phyloP scores from a whole-genome alignment of 805 yeast species.

The Candida xyloterini region DNA sequence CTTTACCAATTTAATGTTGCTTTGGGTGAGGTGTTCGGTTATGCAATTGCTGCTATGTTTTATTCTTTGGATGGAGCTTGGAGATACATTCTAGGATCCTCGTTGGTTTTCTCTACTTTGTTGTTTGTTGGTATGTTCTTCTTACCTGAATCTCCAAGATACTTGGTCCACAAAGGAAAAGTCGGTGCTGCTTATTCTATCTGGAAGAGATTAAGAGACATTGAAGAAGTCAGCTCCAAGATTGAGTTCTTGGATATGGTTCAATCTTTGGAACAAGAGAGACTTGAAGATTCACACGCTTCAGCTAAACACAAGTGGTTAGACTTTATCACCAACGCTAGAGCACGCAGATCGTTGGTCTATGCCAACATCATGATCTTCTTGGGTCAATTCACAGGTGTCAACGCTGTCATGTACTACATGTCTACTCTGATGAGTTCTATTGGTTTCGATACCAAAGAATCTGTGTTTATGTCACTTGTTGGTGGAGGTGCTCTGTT shows the following conservation, averaged over 20 bases:
- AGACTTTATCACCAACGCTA: constrained; percentile 52
- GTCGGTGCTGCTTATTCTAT: constrained; percentile 51
- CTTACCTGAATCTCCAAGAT: constrained; percentile 63
- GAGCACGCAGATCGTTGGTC: constrained; percentile 59
- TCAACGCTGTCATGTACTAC: constrained; percentile 64
- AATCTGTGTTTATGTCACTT: constrained; percentile 62
- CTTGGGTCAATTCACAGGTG: constrained; percentile 66
- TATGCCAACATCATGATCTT: constrained; percentile 57
- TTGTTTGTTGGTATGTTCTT: constrained; percentile 50
- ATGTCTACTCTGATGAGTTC: constrained; percentile 54
- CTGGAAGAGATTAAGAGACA: constrained; percentile 56
- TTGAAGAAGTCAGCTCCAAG: constrained; percentile 39
- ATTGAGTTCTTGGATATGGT: constrained; percentile 58
- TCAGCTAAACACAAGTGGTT: constrained; percentile 39
- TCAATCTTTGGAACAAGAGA: constrained; percentile 45
- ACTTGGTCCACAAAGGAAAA: constrained; percentile 46
- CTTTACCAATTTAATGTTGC: constrained; percentile 64
- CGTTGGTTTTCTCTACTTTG: constrained; percentile 54
- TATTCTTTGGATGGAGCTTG: constrained; percentile 55
- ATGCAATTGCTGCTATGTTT: constrained; percentile 61
- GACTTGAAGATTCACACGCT: constrained; percentile 32
- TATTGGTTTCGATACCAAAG: constrained; percentile 51
- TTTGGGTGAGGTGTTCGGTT: constrained; percentile 64
- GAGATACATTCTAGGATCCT: constrained; percentile 65
- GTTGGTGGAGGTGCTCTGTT: constrained; percentile 66